Evolutionary conservation across 345 rosid genomes (phyloP).

Genomic region (Gossypium anomalum): DNA sequence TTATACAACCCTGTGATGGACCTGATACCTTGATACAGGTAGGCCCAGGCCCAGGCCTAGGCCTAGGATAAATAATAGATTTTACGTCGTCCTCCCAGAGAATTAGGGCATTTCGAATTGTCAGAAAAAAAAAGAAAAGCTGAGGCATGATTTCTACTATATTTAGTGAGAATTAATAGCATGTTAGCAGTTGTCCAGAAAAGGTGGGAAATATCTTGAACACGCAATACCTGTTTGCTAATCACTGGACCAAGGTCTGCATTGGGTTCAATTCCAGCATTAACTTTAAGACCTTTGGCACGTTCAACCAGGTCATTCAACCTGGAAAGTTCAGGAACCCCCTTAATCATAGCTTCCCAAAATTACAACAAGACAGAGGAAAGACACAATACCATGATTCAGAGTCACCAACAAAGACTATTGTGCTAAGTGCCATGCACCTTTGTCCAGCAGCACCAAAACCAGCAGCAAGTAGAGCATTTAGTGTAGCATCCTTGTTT

Average conservation of each 20-base stretch:
- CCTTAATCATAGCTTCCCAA: neutral
- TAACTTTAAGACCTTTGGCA: slow-evolving; percentile 86
- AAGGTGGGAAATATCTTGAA: neutral
- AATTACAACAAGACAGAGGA: neutral
- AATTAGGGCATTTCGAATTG: neutral
- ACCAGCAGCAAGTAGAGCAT: slow-evolving; percentile 90
- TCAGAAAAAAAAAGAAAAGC: neutral
- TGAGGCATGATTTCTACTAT: neutral
- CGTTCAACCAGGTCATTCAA: slow-evolving; percentile 62
- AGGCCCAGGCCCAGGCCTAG: neutral
- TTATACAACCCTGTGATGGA: neutral
- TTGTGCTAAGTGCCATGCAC: slow-evolving; percentile 96
- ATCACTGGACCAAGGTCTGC: slow-evolving; percentile 96
- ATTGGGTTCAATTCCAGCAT: slow-evolving; percentile 74
- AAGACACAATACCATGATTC: slow-evolving; percentile 49
- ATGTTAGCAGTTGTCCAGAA: neutral
- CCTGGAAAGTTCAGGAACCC: slow-evolving; percentile 37
- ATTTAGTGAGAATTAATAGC: neutral
- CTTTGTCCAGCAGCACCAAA: slow-evolving; percentile 99
- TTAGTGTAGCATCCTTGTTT: slow-evolving; percentile 65
- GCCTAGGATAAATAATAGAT: neutral
- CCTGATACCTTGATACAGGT: neutral
- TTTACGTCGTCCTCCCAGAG: neutral
- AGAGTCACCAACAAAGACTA: slow-evolving; percentile 80
- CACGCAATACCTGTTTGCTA: slow-evolving; percentile 61